These are phyloP conservation scores for Populus hybrid DNA, from an alignment of 441 rosid species.

Conservation along the genomic window DNA sequence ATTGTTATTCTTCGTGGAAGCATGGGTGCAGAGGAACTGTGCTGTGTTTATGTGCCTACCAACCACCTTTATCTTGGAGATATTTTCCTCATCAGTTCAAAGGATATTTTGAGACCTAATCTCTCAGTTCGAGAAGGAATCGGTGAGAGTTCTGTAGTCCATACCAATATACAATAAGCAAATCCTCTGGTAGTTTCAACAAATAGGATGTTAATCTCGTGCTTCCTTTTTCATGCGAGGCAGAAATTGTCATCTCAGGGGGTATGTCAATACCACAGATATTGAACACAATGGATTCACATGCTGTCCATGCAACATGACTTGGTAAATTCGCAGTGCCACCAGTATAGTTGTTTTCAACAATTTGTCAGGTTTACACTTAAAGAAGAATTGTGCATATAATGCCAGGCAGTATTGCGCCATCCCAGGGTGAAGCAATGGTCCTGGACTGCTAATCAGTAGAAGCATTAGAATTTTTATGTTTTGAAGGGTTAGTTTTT, in stretches of 20 bases:
- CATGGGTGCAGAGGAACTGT: conserved; percentile 1
- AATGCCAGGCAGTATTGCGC: neutral
- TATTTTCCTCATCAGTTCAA: conserved; percentile 65
- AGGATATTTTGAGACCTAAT: conserved; percentile 86
- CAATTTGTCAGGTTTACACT: neutral
- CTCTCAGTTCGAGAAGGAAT: conserved; percentile 91
- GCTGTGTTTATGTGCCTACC: conserved; percentile 60
- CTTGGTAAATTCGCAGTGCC: neutral
- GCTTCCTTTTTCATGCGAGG: conserved; percentile 5
- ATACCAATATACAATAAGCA: neutral
- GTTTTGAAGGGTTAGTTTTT: too few relatives aligned
- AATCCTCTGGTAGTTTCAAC: neutral
- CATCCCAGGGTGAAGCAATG: neutral
- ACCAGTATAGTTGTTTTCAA: neutral
- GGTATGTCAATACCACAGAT: conserved; percentile 98
- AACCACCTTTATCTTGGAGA: conserved; percentile 97
- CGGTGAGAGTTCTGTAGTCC: conserved; percentile 40
- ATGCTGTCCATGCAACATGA: neutral
- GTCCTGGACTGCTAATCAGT: neutral
- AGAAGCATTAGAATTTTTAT: neutral
- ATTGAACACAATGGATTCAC: conserved; percentile 58
- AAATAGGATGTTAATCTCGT: neutral
- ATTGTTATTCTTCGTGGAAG: conserved; percentile 3
- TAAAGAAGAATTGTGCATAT: neutral
- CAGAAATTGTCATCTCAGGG: conserved; percentile 81